phyloP scores from a whole-genome alignment of 345 rosid species.

The Salix purpurea region DNA sequence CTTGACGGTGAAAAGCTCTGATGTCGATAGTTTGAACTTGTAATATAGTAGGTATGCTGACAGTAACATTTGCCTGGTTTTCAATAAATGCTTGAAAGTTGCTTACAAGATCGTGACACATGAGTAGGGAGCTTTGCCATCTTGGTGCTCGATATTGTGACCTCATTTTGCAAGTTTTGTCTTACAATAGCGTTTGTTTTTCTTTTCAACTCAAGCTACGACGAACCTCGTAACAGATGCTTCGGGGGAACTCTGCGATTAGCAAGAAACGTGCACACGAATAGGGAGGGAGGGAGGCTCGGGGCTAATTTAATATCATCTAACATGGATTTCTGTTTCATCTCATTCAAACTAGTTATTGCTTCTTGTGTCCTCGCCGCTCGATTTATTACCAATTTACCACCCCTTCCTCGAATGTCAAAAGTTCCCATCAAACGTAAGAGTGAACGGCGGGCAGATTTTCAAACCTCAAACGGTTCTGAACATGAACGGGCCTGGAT shows the following conservation, averaged over 20 bases:
- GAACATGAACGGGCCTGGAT: not conserved
- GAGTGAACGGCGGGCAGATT: no score
- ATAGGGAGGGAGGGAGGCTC: not conserved
- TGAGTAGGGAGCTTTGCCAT: not conserved
- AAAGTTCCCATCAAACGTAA: no score
- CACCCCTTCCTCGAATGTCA: no score
- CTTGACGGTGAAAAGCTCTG: not conserved
- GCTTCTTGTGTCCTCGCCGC: not conserved
- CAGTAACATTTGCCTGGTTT: not conserved
- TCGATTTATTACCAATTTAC: no score
- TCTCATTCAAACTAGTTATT: not conserved
- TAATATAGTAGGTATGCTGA: not conserved
- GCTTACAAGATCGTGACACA: not conserved
- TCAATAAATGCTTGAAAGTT: not conserved
- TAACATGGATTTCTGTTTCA: not conserved
- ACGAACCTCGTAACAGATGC: not conserved
- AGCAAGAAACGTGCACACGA: not conserved
- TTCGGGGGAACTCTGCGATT: not conserved
- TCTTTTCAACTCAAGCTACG: not conserved
- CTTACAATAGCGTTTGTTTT: not conserved
- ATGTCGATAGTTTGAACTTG: not conserved
- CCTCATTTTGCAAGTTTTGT: not conserved
- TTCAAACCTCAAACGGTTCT: no score
- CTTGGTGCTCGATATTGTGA: not conserved
- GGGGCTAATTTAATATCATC: no score